A percentile compares a stretch with the other conserved stretches of the same genome.
These are phyloP conservation scores for Claviceps quebecensis DNA, from an alignment of 2,329 filamentous ascomycete genomes.

Conservation along the genomic window DNA sequence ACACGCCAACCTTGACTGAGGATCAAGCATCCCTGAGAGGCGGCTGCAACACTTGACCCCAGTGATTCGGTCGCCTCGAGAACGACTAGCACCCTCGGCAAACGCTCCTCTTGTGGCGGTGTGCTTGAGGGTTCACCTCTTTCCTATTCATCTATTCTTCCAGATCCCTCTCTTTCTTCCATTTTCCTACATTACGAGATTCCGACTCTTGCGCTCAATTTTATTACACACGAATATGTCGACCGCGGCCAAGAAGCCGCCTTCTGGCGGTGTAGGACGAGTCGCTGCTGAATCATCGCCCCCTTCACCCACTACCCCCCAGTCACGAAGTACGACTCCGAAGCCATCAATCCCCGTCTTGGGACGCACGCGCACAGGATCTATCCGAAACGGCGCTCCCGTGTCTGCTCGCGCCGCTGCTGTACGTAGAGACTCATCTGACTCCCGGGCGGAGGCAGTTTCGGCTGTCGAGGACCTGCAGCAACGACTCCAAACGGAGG, in stretches of 20 bases:
- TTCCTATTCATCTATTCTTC: background rate
- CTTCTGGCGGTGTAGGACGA: slow-evolving; percentile 32
- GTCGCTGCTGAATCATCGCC: slow-evolving; percentile 24
- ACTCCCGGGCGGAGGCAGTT: slow-evolving; percentile 65
- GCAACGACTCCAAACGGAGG: slow-evolving; percentile 67
- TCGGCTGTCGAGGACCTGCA: slow-evolving; percentile 74
- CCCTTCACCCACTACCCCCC: slow-evolving; percentile 20
- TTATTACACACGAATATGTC: slow-evolving; percentile 28
- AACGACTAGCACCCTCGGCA: background rate
- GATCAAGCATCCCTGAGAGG: background rate
- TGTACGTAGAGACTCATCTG: slow-evolving; percentile 47
- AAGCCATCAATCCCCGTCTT: slow-evolving; percentile 30
- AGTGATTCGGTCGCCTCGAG: background rate
- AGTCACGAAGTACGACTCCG: slow-evolving; percentile 22
- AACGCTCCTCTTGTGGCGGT: background rate
- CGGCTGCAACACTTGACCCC: background rate
- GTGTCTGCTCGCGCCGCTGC: slow-evolving; percentile 62
- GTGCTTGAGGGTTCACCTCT: background rate
- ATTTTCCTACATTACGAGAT: background rate
- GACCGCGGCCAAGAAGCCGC: slow-evolving; percentile 38
- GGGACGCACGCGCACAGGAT: slow-evolving; percentile 43
- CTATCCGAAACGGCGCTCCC: slow-evolving; percentile 49
- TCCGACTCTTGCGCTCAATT: background rate
- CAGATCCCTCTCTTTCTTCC: background rate
- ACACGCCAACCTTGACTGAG: background rate